Base-by-base conservation (phyloP, 176 grass and related monocot genomes). In the Aegilops umbellulata region DNA sequence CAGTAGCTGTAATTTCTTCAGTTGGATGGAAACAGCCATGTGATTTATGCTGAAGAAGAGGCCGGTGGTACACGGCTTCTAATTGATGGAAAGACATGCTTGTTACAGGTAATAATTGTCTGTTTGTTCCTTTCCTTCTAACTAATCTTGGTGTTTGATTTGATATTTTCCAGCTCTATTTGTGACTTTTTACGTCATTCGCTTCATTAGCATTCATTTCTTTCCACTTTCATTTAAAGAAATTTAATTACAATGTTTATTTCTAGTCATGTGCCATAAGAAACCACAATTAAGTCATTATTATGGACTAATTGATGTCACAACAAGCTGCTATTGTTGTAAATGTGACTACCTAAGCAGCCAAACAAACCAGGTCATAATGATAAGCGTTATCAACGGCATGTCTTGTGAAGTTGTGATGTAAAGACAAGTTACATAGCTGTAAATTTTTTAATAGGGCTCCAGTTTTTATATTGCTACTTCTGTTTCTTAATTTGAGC, bases 41-140 rank as follows among this genome's bases (percentile, higher is more conserved):
- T 99, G 62, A 93, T 99, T 79, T 99, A 99, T 93, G 94, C 97
- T 60, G 93, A 99, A 88, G 94, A 94, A 88, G 97, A 99, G 74
- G 92, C 97, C 39, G 90, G 84, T 88, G 97, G 97, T 84, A 99
- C 90, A 81, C 82, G 92, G 25, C 97, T 99, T 79, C 92, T 94
- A 82, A 99, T 99, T 83, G 89, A 99, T 90, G 97, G 97, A 88
- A 95, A 93, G 77, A 99, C 92, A 58, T 96, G 94, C 80, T 82
- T 99, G 69, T 87, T 99, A 74, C 94, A 99, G 80, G 97, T 98
- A 89, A 81, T 41, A 35, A 47, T 85, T 13, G 15, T 57, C 38
- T 66, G 2, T 75, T 78, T 71, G 17, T 74, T 29, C 74, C n/a
- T 53, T 69, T 16, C 24, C 27, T 69, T 27, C 35, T 75, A 53